Evolutionary conservation across 2,329 filamentous ascomycete genomes (phyloP).

Genomic region (Thielaviopsis punctulata): DNA sequence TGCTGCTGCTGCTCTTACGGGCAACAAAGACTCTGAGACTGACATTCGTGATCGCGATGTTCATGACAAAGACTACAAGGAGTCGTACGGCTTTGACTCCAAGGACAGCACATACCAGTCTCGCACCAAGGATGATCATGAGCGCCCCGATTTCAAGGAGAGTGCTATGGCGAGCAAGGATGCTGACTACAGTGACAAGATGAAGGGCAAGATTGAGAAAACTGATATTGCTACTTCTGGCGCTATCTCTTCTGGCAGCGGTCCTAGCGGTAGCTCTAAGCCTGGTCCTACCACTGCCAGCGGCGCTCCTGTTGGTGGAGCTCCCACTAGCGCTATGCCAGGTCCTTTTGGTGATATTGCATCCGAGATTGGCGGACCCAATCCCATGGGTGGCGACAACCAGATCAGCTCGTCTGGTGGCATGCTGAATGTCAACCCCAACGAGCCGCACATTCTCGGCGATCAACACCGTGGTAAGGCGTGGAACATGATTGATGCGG

Average conservation of each 20-base stretch:
- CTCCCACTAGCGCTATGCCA: neutral
- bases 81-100: neutral
- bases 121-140: neutral
- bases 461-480: conserved; percentile 3
- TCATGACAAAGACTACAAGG: neutral
- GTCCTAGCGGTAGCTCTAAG: neutral
- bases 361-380: neutral
- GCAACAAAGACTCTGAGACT: neutral
- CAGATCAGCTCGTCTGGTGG: neutral
- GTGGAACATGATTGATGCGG: conserved; percentile 30
- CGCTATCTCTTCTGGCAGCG: neutral
- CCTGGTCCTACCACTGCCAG: neutral
- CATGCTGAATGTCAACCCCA: conserved; percentile 6
- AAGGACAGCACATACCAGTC: neutral
- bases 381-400: neutral
- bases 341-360: neutral
- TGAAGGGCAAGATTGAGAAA: neutral
- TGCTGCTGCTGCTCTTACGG: conserved; percentile 5
- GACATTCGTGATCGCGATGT: neutral
- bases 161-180: neutral
- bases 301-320: neutral
- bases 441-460: conserved; percentile 8
- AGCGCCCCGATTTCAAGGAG: neutral
- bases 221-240: neutral
- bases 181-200: neutral